A percentile compares a stretch with the other conserved stretches of the same genome.
Conservation (phyloP, 495 filamentous ascomycete species). For the Aspergillus nanangensis region DNA sequence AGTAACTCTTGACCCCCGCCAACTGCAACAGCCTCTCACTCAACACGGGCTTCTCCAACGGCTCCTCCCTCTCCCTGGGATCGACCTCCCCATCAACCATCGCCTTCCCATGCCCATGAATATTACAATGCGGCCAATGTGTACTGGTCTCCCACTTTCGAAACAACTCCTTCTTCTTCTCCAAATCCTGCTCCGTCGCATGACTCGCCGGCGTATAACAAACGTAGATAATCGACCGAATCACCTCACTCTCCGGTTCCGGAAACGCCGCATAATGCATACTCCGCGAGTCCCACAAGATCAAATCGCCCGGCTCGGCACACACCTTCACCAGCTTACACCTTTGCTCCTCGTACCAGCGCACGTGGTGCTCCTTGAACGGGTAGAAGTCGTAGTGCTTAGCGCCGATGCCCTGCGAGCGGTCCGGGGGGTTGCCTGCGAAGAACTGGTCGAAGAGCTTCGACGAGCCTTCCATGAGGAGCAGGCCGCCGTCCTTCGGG, state of each 20-base stretch:
- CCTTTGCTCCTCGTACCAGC: constrained; percentile 28
- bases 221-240: constrained; percentile 32
- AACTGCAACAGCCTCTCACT: constrained; percentile 28
- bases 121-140: constrained; percentile 39
- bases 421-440: constrained; percentile 18
- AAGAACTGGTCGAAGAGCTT: constrained; percentile 30
- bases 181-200: constrained; percentile 23
- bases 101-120: constrained; percentile 16
- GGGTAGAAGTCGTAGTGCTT: constrained; percentile 22
- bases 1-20: constrained; percentile 28
- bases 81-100: constrained; percentile 26
- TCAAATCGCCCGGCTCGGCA: constrained; percentile 37
- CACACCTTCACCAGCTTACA: constrained; percentile 29
- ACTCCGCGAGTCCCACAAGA: constrained; percentile 40
- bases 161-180: constrained; percentile 32
- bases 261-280: constrained; percentile 25
- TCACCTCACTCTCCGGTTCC: constrained; percentile 19
- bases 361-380: constrained; percentile 26
- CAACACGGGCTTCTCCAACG: constrained; percentile 26
- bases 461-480: constrained; percentile 27
- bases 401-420: constrained; percentile 5
- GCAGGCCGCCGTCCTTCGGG: constrained; percentile 30
- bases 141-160: constrained; percentile 31
- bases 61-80: constrained; percentile 27
- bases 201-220: constrained; percentile 32